Percentiles rank a stretch among this genome's conserved stretches.
phyloP scores from a whole-genome alignment of 345 rosid genomes.

The Excoecaria agallocha region DNA sequence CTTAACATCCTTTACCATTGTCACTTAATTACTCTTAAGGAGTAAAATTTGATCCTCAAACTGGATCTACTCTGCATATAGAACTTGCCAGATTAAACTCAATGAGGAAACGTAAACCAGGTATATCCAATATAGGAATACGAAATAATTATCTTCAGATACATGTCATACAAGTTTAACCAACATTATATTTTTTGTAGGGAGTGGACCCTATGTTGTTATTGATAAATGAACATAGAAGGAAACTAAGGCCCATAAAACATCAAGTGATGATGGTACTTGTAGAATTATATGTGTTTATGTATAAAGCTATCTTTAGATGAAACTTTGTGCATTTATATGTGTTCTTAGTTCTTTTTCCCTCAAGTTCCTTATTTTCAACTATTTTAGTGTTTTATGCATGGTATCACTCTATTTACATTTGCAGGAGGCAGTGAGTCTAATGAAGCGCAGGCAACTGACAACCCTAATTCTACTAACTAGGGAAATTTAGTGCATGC shows the following conservation, averaged over 20 bases:
- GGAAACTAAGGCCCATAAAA: constrained; percentile 38
- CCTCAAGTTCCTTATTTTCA: neutral
- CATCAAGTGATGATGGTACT: constrained; percentile 57
- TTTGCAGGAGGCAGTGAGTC: constrained; percentile 50
- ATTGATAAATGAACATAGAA: constrained; percentile 61
- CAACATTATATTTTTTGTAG: constrained; percentile 29
- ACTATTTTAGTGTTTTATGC: neutral
- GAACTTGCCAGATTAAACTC: constrained; percentile 89
- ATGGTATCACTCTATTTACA: neutral
- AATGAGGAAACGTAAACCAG: constrained; percentile 66
- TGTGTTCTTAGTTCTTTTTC: neutral
- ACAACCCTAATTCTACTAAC: constrained; percentile 27
- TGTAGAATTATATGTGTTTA: neutral
- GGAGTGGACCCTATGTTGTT: constrained; percentile 74
- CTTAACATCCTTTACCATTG: constrained; percentile 5
- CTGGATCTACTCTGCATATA: constrained; percentile 68
- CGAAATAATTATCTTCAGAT: neutral
- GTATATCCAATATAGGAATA: constrained; percentile 22
- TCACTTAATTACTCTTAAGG: constrained; percentile 48
- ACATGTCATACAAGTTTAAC: neutral
- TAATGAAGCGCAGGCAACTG: constrained; percentile 46
- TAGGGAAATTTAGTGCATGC: constrained; percentile 33
- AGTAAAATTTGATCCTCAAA: constrained; percentile 78
- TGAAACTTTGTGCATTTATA: neutral
- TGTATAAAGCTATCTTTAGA: constrained; percentile 2